Percentiles rank a stretch among this genome's conserved stretches.
phyloP scores from a whole-genome alignment of 306 rosid species.

The Elaeagnus macrophylla region DNA sequence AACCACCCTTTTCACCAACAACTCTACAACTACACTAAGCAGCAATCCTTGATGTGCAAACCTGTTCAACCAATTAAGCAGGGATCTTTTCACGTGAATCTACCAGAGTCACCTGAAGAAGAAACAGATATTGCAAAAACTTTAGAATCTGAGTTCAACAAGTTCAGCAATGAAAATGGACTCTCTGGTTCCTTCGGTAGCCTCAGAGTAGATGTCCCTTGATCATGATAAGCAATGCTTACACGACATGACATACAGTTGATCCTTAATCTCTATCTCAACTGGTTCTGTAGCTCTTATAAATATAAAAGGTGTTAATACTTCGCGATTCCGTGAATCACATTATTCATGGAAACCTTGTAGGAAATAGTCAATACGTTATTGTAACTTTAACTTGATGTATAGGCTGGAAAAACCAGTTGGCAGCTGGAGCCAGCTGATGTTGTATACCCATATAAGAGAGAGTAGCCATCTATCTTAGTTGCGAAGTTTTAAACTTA shows the following conservation, averaged over 20 bases:
- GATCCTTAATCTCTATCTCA: conserved; percentile 7
- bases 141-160: conserved; percentile 56
- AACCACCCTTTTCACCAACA: conserved; percentile 81
- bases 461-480: too few relatives aligned
- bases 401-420: too few relatives aligned
- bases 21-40: conserved; percentile 61
- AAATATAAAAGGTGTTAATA: conserved; percentile 18
- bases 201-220: conserved; percentile 36
- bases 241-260: conserved; percentile 2
- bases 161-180: conserved; percentile 37
- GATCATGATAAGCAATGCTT: conserved; percentile 2
- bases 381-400: conserved; percentile 26
- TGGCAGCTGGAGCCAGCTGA: too few relatives aligned
- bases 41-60: conserved; percentile 42
- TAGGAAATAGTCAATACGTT: conserved; percentile 19
- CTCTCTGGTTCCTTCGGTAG: conserved; percentile 29
- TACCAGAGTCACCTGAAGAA: conserved; percentile 52
- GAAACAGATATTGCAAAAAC: conserved; percentile 47
- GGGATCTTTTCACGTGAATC: conserved; percentile 74
- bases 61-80: conserved; percentile 45
- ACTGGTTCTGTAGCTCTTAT: conserved; percentile 8
- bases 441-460: too few relatives aligned
- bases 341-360: conserved; percentile 2
- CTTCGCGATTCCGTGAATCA: conserved; percentile 15
- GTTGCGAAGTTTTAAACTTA: too few relatives aligned